Evolutionary conservation across 257 asterid genomes (phyloP).

Genomic region (Primulina tabacum): DNA sequence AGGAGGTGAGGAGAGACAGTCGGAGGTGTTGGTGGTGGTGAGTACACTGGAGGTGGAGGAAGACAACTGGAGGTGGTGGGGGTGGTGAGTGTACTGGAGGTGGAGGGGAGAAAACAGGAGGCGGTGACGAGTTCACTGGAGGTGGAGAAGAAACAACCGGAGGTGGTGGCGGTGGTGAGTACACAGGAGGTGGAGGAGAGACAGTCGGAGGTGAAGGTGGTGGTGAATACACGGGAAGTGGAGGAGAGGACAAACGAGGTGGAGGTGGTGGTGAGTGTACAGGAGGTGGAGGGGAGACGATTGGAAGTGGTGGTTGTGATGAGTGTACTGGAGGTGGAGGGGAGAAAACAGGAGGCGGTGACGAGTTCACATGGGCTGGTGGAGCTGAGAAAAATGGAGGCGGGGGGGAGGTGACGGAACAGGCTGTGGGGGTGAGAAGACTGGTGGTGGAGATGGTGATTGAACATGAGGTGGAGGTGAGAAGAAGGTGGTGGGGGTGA

Average conservation of each 20-base stretch:
- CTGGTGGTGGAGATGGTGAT: conserved; percentile 18
- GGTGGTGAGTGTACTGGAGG: background rate
- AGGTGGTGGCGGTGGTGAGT: conserved; percentile 16
- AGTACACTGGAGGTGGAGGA: conserved; percentile 5
- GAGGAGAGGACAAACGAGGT: background rate
- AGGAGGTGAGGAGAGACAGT: conserved; percentile 13
- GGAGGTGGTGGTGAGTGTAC: background rate
- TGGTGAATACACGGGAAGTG: conserved; percentile 6
- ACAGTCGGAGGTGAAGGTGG: background rate
- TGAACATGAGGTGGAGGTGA: conserved; percentile 6
- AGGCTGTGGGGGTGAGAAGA: conserved; percentile 17
- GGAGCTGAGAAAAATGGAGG: background rate
- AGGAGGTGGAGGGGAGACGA: background rate
- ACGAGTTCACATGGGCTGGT: too few species aligned
- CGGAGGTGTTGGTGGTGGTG: conserved; percentile 1
- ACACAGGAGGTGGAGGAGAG: conserved; percentile 16
- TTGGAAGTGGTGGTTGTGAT: background rate
- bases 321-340: conserved; percentile 5
- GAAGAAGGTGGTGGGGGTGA: conserved; percentile 10
- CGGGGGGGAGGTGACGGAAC: conserved; percentile 11
- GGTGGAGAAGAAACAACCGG: background rate
- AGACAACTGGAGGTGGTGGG: background rate
- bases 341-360: background rate
- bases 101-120: background rate
- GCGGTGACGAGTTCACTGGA: background rate